Conservation (phyloP, 208 protist species). For the Leishmania braziliensis region DNA sequence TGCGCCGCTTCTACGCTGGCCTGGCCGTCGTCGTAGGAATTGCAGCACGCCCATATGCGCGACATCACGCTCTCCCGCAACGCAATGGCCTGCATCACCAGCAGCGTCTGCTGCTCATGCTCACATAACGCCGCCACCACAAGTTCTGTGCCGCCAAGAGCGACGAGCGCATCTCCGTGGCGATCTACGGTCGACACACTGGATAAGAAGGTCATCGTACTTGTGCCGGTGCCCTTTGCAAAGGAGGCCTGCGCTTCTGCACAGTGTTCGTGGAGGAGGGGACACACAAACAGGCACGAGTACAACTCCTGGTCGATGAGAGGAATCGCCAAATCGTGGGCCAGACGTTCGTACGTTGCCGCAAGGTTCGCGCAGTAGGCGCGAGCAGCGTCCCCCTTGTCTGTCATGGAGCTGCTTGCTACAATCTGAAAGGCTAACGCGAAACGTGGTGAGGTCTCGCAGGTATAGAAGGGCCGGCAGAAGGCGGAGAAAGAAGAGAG, state of each 20-base stretch:
- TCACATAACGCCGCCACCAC: conserved; percentile 28
- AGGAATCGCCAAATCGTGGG: conserved; percentile 29
- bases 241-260: neutral
- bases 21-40: conserved; percentile 33
- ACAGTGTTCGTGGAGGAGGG: conserved; percentile 25
- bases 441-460: neutral
- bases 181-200: conserved; percentile 11
- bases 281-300: conserved; percentile 30
- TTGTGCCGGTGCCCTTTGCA: neutral
- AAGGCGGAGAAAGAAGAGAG: neutral
- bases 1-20: conserved; percentile 47
- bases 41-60: conserved; percentile 41
- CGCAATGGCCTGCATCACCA: conserved; percentile 40
- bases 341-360: conserved; percentile 27
- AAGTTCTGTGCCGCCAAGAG: conserved; percentile 33
- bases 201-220: neutral
- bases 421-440: neutral
- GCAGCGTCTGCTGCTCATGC: conserved; percentile 44
- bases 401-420: neutral
- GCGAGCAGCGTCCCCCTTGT: neutral
- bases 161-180: conserved; percentile 35
- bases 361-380: conserved; percentile 24
- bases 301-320: conserved; percentile 42
- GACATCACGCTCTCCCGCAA: conserved; percentile 48
- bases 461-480: neutral